Base-by-base conservation (phyloP, 1,139 yeast species). In the Magnusiomyces clavatus region DNA sequence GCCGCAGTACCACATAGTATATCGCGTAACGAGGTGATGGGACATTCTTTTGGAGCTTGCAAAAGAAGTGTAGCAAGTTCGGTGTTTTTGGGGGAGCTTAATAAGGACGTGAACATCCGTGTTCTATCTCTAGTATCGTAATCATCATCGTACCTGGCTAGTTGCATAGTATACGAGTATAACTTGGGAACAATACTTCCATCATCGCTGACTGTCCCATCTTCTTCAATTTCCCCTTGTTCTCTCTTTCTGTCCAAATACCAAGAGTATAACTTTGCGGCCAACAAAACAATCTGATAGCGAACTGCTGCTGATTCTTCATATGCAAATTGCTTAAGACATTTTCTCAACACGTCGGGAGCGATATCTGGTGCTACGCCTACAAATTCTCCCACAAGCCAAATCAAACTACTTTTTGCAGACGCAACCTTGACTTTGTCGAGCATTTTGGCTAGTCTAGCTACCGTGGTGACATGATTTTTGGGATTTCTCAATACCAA, bases 111-210 rank as follows among this genome's bases (percentile, higher is more conserved):
- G 44, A 88, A 73, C 73, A 85, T 76, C 57, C 98, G 75, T 0
- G 96, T 87, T 53, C 94, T 76, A 63, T 94, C 98, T 56, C 98
- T 76, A 0, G 87, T 79, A 63, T 88, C 97, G 61, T 81, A 82
- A 6, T 81, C 78, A 8, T 76, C 70, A 64, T 94, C 99, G 64
- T 82, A 87, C 57, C 82, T 81, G 13, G 89, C 79, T 50, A 88
- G 70, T 16, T 80, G 80, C 52, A 87, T 69, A 1, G 80, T 76
- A 61, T 83, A 77, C 39, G 69, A 59, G 53, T 78, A 78, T 59
- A 86, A 82, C 74, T 83, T 72, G 51, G 80, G 78, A 39, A 79
- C 71, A 8, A 79, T 69, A 24, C 73, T 68, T 24, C 31, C 31
- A 24, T 24, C 31, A 6, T 76, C 75, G 20, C 53, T 46, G 14